Evolutionary conservation across 495 filamentous ascomycete species (phyloP).

Genomic region (Ramalina peruviana): DNA sequence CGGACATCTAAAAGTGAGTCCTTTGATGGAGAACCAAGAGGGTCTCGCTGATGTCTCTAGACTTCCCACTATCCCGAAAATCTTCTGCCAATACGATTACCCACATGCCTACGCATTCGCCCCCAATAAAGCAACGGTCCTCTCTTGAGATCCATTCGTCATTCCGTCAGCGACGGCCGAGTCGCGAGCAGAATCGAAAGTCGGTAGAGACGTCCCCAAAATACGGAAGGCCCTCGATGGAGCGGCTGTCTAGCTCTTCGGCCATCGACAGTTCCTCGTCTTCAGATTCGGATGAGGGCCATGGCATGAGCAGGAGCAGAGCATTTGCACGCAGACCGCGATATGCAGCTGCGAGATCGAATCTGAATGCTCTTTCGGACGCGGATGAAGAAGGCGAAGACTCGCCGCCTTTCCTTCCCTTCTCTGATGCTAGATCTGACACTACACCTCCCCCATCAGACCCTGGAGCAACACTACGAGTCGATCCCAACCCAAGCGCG

Average conservation of each 20-base stretch:
- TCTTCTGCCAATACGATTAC: conserved; percentile 31
- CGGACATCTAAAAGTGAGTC: conserved; percentile 1
- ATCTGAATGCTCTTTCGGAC: conserved; percentile 28
- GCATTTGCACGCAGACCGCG: conserved; percentile 43
- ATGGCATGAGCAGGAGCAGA: conserved; percentile 18
- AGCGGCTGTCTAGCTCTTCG: conserved; percentile 18
- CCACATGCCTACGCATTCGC: conserved; percentile 20
- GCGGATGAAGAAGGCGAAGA: conserved; percentile 47
- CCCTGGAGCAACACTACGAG: conserved; percentile 45
- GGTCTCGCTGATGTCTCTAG: conserved; percentile 1
- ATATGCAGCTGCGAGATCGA: conserved; percentile 24
- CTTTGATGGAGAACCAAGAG: no score
- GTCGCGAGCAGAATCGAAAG: conserved; percentile 7
- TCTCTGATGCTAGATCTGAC: conserved; percentile 23
- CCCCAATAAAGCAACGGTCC: conserved; percentile 1
- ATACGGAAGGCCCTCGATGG: conserved; percentile 4
- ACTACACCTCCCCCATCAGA: conserved; percentile 26
- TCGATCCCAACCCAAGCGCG: conserved; percentile 9
- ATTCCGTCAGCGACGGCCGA: conserved; percentile 4
- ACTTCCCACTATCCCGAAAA: conserved; percentile 24
- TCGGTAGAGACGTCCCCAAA: conserved; percentile 5
- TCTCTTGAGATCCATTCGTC: conserved; percentile 1
- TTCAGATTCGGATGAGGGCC: conserved; percentile 26
- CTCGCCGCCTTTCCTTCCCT: conserved; percentile 61
- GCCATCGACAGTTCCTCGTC: conserved; percentile 27